Percentiles rank a stretch among this genome's conserved stretches.
These are phyloP conservation scores for Mortierella polycephala DNA, from an alignment of 371 early-diverging fungal species.

Conservation along the genomic window DNA sequence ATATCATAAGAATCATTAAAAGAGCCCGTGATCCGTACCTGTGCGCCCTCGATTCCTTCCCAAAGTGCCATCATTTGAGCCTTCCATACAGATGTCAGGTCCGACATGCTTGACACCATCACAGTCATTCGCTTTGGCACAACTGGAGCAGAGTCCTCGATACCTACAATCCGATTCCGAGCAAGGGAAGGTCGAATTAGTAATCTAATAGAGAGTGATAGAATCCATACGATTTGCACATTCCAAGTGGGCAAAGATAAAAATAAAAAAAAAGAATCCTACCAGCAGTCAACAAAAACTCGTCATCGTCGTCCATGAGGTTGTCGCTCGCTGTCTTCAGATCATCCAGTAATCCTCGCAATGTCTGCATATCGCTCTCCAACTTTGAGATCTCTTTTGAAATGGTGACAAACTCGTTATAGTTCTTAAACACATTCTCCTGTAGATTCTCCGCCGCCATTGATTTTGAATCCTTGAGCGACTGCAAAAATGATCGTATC, in stretches of 20 bases:
- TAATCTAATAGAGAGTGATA: not conserved
- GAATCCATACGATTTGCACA: not conserved
- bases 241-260: not conserved
- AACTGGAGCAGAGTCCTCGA: slow-evolving; percentile 57
- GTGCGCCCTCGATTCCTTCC: slow-evolving; percentile 83
- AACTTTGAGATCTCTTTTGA: slow-evolving; percentile 91
- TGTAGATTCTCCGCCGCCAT: slow-evolving; percentile 86
- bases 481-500: slow-evolving; percentile 66
- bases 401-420: slow-evolving; percentile 93
- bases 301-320: slow-evolving; percentile 62
- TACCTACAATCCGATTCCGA: slow-evolving; percentile 17
- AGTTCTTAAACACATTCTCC: slow-evolving; percentile 92
- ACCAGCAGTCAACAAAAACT: slow-evolving; percentile 52
- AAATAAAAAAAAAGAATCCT: not conserved
- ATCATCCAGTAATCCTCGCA: slow-evolving; percentile 78
- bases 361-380: slow-evolving; percentile 78
- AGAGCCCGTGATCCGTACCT: slow-evolving; percentile 53
- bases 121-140: slow-evolving; percentile 56
- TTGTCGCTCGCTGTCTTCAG: slow-evolving; percentile 71
- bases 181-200: not conserved
- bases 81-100: slow-evolving; percentile 67
- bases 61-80: slow-evolving; percentile 77
- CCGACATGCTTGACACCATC: slow-evolving; percentile 59
- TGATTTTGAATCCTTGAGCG: slow-evolving; percentile 79
- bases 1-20: not conserved